Evolutionary conservation across 140 eudicot species (phyloP).

Genomic region (Flaveria floridana): DNA sequence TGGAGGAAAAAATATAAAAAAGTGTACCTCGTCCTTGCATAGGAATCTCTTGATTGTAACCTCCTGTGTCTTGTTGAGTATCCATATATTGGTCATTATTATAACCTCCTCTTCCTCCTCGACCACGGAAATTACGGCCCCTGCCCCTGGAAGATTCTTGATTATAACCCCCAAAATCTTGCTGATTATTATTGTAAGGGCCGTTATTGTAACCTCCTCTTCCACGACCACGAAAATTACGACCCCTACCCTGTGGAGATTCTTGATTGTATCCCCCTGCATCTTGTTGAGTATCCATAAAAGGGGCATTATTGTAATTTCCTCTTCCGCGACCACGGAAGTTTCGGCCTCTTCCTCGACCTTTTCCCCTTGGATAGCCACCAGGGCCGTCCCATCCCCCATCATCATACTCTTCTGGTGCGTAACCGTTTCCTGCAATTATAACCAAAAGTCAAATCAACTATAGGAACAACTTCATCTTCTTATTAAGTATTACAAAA

Average conservation of each 20-base stretch:
- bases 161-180: constrained; percentile 53
- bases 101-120: constrained; percentile 52
- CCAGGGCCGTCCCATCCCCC: constrained; percentile 73
- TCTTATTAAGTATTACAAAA: no score
- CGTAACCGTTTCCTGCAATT: constrained; percentile 51
- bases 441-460: neutral
- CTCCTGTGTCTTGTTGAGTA: constrained; percentile 52
- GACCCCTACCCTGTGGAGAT: constrained; percentile 66
- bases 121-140: constrained; percentile 59
- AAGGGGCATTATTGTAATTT: constrained; percentile 53
- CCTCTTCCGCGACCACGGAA: constrained; percentile 68
- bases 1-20: neutral
- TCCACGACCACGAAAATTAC: constrained; percentile 53
- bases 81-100: constrained; percentile 54
- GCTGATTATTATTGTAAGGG: constrained; percentile 49
- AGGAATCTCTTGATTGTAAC: constrained; percentile 60
- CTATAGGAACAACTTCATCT: neutral
- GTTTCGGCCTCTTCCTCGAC: constrained; percentile 74
- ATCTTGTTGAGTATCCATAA: constrained; percentile 55
- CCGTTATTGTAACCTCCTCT: constrained; percentile 51
- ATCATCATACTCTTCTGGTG: constrained; percentile 60
- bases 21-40: constrained; percentile 47
- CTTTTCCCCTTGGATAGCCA: constrained; percentile 66
- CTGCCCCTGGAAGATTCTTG: constrained; percentile 64
- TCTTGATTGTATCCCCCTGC: constrained; percentile 64